A percentile compares a stretch with the other conserved stretches of the same genome.
These are phyloP conservation scores for Kickxella alabastrina DNA, from an alignment of 192 early-diverging fungal genomes.

Conservation along the genomic window DNA sequence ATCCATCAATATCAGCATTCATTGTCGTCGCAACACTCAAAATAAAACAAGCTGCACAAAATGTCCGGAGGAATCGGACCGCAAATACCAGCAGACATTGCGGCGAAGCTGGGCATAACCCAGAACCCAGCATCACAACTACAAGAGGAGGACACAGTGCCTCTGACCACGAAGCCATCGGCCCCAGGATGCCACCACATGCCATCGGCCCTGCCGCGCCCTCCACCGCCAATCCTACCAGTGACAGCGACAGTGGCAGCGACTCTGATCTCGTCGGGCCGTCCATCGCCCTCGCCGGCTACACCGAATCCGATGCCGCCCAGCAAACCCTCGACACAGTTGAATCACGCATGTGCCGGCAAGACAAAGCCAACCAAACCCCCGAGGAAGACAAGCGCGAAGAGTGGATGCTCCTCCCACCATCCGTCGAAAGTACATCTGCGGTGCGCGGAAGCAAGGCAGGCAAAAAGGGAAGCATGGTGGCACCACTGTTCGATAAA, in stretches of 20 bases:
- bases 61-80: conserved; percentile 30
- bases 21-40: too few relatives aligned
- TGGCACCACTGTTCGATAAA: conserved; percentile 31
- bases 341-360: conserved; percentile 6
- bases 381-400: conserved; percentile 5
- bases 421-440: conserved; percentile 15
- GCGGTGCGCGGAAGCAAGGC: too few relatives aligned
- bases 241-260: background rate
- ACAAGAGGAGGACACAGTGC: background rate
- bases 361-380: background rate
- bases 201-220: too few relatives aligned
- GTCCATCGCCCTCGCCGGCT: conserved; percentile 24
- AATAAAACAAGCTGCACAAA: too few relatives aligned
- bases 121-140: conserved; percentile 1
- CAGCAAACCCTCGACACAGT: conserved; percentile 23
- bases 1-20: too few relatives aligned
- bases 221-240: background rate
- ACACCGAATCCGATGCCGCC: conserved; percentile 8
- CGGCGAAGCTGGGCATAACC: conserved; percentile 32
- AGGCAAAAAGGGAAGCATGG: background rate
- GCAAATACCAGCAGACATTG: conserved; percentile 45
- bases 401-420: conserved; percentile 49
- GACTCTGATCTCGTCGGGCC: conserved; percentile 28
- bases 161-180: conserved; percentile 5
- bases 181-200: conserved; percentile 34